Percentiles rank a stretch among this genome's conserved stretches.
These are phyloP conservation scores for Tricholoma saponaceum DNA, from an alignment of 768 basidiomycete genomes.

Conservation along the genomic window DNA sequence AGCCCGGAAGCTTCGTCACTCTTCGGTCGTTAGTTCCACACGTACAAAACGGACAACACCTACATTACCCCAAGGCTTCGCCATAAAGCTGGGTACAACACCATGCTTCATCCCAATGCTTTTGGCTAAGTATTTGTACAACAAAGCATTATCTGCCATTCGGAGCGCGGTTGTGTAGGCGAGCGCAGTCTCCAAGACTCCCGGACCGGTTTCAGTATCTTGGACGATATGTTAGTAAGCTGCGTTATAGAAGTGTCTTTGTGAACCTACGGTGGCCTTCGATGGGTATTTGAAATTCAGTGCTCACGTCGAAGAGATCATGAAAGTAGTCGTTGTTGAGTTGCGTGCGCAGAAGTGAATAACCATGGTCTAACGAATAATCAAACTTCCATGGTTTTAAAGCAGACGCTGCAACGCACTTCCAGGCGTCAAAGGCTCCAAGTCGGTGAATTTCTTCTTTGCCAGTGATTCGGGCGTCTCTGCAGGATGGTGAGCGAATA, in stretches of 20 bases:
- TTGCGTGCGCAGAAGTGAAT: constrained; percentile 88
- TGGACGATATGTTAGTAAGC: background rate
- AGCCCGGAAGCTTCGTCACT: constrained; percentile 75
- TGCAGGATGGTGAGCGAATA: constrained; percentile 20
- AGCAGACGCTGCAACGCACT: constrained; percentile 51
- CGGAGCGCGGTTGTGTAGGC: constrained; percentile 74
- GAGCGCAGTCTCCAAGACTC: constrained; percentile 83
- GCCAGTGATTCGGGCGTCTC: constrained; percentile 78
- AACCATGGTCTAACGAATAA: constrained; percentile 80
- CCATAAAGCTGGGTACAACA: constrained; percentile 96
- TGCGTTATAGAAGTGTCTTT: background rate
- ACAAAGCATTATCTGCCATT: constrained; percentile 88
- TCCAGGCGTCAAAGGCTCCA: constrained; percentile 86
- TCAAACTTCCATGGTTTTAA: background rate
- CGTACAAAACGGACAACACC: constrained; percentile 21
- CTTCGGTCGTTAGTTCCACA: background rate
- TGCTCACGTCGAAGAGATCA: constrained; percentile 75
- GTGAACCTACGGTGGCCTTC: constrained; percentile 76
- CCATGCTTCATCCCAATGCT: constrained; percentile 87
- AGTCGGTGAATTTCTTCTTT: constrained; percentile 71
- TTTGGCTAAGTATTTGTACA: constrained; percentile 93
- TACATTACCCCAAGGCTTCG: constrained; percentile 93
- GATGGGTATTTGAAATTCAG: constrained; percentile 70
- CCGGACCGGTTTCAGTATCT: constrained; percentile 94
- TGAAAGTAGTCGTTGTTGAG: constrained; percentile 88